phyloP scores from a whole-genome alignment of 306 rosid species.

The Vigna mungo region DNA sequence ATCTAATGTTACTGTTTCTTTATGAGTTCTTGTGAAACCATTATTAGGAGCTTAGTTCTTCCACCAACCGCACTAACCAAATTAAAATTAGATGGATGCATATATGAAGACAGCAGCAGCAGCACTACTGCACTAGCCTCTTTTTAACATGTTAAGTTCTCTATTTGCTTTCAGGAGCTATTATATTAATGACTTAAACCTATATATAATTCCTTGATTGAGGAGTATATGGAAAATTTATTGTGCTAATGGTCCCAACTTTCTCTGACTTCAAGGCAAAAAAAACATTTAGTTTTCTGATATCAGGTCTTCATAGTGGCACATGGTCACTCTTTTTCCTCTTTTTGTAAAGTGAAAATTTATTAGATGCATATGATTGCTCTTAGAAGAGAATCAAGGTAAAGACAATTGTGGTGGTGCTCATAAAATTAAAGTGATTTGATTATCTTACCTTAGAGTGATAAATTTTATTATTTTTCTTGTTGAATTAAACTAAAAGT shows the following conservation, averaged over 20 bases:
- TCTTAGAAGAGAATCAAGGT: conserved; percentile 36
- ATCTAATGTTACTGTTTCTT: not conserved
- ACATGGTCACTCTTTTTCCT: conserved; percentile 34
- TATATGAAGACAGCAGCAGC: conserved; percentile 27
- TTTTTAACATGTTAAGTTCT: conserved; percentile 9
- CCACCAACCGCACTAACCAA: conserved; percentile 35
- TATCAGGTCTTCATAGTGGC: conserved; percentile 39
- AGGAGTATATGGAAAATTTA: conserved; percentile 37
- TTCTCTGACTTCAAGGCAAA: conserved; percentile 50
- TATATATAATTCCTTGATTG: conserved; percentile 19
- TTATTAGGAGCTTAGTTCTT: not conserved
- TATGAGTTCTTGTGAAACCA: not conserved
- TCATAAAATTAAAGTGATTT: not conserved
- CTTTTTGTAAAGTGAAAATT: conserved; percentile 45
- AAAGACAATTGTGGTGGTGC: conserved; percentile 31
- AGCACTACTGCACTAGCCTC: not conserved
- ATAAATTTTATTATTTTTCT: conserved; percentile 27
- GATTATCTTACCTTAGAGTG: conserved; percentile 34
- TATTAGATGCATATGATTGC: conserved; percentile 40
- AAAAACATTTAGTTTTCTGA: conserved; percentile 9
- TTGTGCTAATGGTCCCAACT: conserved; percentile 22
- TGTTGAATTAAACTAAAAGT: not conserved
- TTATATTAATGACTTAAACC: conserved; percentile 6
- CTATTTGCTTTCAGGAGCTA: conserved; percentile 8
- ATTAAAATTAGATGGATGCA: conserved; percentile 6